Evolutionary conservation across 129 eudicot species (phyloP).

Genomic region (Flaveria ramosissima): DNA sequence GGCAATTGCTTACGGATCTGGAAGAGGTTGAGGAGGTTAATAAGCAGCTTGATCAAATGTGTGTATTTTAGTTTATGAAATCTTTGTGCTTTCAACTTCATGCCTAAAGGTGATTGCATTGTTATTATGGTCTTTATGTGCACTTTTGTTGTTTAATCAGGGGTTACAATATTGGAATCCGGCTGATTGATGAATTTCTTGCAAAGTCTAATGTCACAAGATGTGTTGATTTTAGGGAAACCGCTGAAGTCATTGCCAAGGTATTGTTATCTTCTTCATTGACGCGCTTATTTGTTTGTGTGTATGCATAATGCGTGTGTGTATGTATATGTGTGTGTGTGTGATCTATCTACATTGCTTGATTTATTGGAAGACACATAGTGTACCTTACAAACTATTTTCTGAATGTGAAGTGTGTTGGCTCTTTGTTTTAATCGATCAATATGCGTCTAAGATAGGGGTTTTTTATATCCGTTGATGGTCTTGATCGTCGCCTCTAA

Average conservation of each 20-base stretch:
- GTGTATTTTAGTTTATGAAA: background rate
- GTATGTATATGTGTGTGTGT: background rate
- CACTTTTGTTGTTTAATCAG: constrained; percentile 41
- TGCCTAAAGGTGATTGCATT: background rate
- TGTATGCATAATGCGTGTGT: background rate
- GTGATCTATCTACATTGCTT: constrained; percentile 1
- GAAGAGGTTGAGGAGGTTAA: constrained; percentile 98
- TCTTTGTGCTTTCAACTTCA: background rate
- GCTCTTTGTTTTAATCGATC: too few relatives aligned
- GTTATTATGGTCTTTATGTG: background rate
- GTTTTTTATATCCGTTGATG: background rate
- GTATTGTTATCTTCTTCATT: constrained; percentile 30
- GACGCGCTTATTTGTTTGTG: background rate
- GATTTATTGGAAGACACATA: background rate
- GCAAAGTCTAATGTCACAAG: constrained; percentile 89
- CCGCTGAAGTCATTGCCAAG: constrained; percentile 99
- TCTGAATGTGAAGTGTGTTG: background rate
- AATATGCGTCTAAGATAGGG: too few relatives aligned
- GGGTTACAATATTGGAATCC: constrained; percentile 95
- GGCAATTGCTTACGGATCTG: constrained; percentile 92
- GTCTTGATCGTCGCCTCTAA: constrained; percentile 14
- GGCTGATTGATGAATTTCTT: constrained; percentile 88
- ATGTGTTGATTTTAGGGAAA: constrained; percentile 95
- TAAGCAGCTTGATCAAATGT: constrained; percentile 99
- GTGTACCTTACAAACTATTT: background rate